Evolutionary conservation across 2,329 filamentous ascomycete species (phyloP), one percentile per base, ranked within the genome.

Genomic region (Epichloe amarillans): DNA sequence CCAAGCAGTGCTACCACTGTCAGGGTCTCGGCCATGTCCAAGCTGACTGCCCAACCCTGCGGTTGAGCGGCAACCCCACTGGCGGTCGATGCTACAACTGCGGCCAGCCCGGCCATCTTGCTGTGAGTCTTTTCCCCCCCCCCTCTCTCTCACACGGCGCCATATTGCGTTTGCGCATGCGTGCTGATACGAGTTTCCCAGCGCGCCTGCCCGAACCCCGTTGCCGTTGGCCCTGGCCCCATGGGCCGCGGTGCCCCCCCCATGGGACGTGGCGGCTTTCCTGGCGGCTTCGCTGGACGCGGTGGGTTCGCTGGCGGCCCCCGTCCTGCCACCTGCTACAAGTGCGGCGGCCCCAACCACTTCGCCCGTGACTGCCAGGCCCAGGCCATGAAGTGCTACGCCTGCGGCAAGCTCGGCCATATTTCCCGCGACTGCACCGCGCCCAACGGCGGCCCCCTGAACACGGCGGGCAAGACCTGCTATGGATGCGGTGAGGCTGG

Each of bases 1-100:
- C 89, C 49, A 98, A 98, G 83, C 93, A 98, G 78, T 98, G 93
- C 82, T 98, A 98, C 71, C 93, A 97, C 75, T 98, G 93, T 79
- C 93, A 97, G 76, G 93, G 93, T 53, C 81, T 97, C 55, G 93
- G 93, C 59, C 93, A 98, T 68, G 93, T 98, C 63, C 93, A 98
- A 76, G 93, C 93, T 60, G 93, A 98, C 71, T 98, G 93, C 80
- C 93, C 93, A 63, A 97, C 93, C 55, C 81, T 98, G 57, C 88
- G 93, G 61, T 72, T 98, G 68, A 95, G 83, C 69, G 90, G 86
- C 58, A 85, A 84, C 61, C 80, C 83, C 56, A 83, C 84, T 54
- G 83, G 85, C 66, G 88, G 88, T 57, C 88, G 89, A 61, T 98
- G 93, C 83, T 98, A 98, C 73, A 93, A 88, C 72, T 98, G 93